Evolutionary conservation across 768 basidiomycete genomes (phyloP), one percentile per base, ranked within the genome.

Genomic region (Suillus variegatus): DNA sequence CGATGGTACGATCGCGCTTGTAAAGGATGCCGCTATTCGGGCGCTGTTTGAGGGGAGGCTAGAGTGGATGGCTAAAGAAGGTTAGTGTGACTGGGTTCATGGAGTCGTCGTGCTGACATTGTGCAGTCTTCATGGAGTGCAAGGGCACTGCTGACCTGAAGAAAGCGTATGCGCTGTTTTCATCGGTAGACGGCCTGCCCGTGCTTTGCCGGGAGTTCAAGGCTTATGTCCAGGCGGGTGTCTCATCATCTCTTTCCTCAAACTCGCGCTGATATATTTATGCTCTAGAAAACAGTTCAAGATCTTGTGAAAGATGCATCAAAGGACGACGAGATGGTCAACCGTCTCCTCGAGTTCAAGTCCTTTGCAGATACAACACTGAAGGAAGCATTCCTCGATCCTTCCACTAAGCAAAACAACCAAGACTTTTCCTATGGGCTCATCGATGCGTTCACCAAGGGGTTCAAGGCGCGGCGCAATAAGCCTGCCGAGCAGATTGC

Each of bases 401-500:
- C 77, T 2, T 60, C 76, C 18, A 73, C 79, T 6, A 65, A 65
- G n/a, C 77, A 74, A 13, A 77, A 82, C 1, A 85, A 87, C 72
- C 75, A 82, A 60, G 82, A 86, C 6, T 92, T 92, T 72, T 69
- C 79, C 5, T 90, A 93, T 66, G 90, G 91, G 1, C 79, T 91
- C 13, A 80, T 80, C 2, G 90, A 93, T 63, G 90, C 90, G 0
- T 95, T 96, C 76, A 76, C 83, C 4, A 78, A 71, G 36, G 93
- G 90, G 28, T 95, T 95, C 80, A 89, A 88, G 74, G 82, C 85
- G 2, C 86, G 90, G 51, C 84, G 88, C 36, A 89, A 87, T 72
- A 95, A 93, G 72, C 94, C 94, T 8, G 94, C 95, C 0, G 95
- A 97, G 77, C 89, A 95, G 86, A 90, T 96, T 62, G 97, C 97